Conservation (phyloP, 768 basidiomycete genomes). For the Chiua virens region DNA sequence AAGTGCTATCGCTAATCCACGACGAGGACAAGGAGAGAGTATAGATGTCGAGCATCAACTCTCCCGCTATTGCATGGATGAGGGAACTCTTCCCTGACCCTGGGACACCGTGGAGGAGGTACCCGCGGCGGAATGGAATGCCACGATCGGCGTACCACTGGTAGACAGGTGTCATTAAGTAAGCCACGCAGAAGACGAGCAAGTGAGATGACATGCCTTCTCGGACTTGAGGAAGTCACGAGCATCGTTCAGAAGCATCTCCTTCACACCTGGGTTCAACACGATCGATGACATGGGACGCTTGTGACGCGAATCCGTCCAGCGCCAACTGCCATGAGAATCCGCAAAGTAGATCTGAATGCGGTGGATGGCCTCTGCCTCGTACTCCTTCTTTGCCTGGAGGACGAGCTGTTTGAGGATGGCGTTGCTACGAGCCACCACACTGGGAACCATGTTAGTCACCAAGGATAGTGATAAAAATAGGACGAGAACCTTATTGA, state of each 20-base stretch:
- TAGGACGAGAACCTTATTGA: slow-evolving; percentile 60
- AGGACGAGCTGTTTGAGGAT: slow-evolving; percentile 88
- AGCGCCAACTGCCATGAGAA: slow-evolving; percentile 84
- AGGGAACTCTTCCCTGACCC: slow-evolving; percentile 86
- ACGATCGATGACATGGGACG: slow-evolving; percentile 88
- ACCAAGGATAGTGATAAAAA: slow-evolving; percentile 11
- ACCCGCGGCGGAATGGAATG: slow-evolving; percentile 88
- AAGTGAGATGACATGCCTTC: slow-evolving; percentile 47
- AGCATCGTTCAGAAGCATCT: slow-evolving; percentile 81
- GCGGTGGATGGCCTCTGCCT: slow-evolving; percentile 81
- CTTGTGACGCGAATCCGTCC: slow-evolving; percentile 86
- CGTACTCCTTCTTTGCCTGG: slow-evolving; percentile 87
- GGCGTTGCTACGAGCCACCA: slow-evolving; percentile 79
- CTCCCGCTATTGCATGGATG: slow-evolving; percentile 86
- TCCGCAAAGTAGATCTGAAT: slow-evolving; percentile 92
- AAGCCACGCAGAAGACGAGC: background rate
- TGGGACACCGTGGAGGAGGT: slow-evolving; percentile 80
- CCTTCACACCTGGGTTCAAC: slow-evolving; percentile 84
- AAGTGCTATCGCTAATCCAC: slow-evolving; percentile 86
- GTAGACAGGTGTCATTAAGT: slow-evolving; percentile 1
- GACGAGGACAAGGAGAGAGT: slow-evolving; percentile 84
- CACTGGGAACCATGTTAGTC: slow-evolving; percentile 43
- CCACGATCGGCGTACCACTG: slow-evolving; percentile 94
- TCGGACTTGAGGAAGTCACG: slow-evolving; percentile 83
- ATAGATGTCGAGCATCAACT: slow-evolving; percentile 89